Evolutionary conservation across 805 yeast species (phyloP), one percentile per base, ranked within the genome.

Genomic region (Saturnispora zaruensis): DNA sequence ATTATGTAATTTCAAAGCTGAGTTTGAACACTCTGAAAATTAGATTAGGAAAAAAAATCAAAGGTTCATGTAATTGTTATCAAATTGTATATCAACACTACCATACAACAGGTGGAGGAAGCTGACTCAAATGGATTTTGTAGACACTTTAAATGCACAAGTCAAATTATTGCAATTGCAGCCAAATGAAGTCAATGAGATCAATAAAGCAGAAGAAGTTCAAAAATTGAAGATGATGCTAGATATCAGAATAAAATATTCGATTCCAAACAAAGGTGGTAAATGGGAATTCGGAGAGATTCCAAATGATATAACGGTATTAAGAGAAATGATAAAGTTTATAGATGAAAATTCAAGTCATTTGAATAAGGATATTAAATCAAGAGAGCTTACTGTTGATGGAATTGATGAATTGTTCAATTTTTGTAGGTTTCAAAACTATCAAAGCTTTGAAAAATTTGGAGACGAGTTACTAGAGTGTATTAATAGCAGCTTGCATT

Each of bases 211-310:
- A 14, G 23, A 45, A 42, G 50, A 47, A n/a, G 20, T 45, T 5
- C 46, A 44, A 9, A 33, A 30, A 13, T 48, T 48, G 14, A 25
- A 41, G 24, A 45, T 25, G 18, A 24, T 53, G 34, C 32, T 46
- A 14, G 32, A 34, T 11, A 44, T 46, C 33, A 44, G 51, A 23
- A 46, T 46, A 4, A 49, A 46, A 25, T 52, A 52, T 33, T 49
- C 54, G 2, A 24, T 41, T 6, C 54, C 54, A 16, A 45, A 51
- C n/a, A 42, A 41, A 9, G 54, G 54, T 14, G 52, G 47, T n/a
- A 23, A 41, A 16, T 51, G 54, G 54, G 48, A 48, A 32, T 51
- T 51, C n/a, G 20, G 36, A 14, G n/a, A 41, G 18, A 23, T 48
- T 13, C 49, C 54, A 13, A 33, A 42, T 13, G 50, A 48, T 46